These are phyloP conservation scores for Taphrina pruni DNA, from an alignment of 1,139 yeast species.

Conservation along the genomic window DNA sequence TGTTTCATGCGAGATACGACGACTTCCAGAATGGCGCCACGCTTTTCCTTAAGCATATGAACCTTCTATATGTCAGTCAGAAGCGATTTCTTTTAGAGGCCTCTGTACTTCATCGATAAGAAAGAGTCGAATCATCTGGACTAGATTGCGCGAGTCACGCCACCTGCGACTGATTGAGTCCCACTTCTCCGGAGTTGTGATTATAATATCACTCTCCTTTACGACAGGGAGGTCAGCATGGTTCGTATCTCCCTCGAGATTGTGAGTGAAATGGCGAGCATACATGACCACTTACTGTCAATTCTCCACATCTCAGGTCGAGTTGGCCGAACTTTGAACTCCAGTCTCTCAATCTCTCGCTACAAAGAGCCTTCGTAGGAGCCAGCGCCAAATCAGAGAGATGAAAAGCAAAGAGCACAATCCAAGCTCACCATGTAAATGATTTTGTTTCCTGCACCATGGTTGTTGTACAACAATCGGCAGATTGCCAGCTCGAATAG, in stretches of 20 bases:
- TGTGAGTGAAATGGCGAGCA: constrained; percentile 39
- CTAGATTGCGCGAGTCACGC: constrained; percentile 56
- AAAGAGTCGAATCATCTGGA: constrained; percentile 55
- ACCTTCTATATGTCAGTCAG: constrained; percentile 55
- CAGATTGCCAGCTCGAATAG: constrained; percentile 61
- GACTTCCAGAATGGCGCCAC: constrained; percentile 63
- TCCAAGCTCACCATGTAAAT: constrained; percentile 53
- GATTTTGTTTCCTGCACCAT: constrained; percentile 51
- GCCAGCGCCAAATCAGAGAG: constrained; percentile 50
- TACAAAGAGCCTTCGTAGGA: constrained; percentile 62
- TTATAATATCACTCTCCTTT: constrained; percentile 57
- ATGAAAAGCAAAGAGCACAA: neutral
- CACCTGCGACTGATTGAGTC: constrained; percentile 61
- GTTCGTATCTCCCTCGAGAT: constrained; percentile 55
- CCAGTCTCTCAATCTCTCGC: constrained; percentile 55
- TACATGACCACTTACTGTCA: constrained; percentile 51
- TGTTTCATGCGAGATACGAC: constrained; percentile 61
- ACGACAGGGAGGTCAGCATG: constrained; percentile 55
- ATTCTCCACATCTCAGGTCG: constrained; percentile 56
- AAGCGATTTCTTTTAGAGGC: constrained; percentile 45
- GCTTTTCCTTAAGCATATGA: constrained; percentile 57
- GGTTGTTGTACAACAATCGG: constrained; percentile 50
- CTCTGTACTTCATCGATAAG: constrained; percentile 47
- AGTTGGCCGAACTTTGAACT: constrained; percentile 52
- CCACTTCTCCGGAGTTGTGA: constrained; percentile 67